Evolutionary conservation across 2,329 filamentous ascomycete genomes (phyloP), one percentile per base, ranked within the genome.

Genomic region (Hypomyces perniciosus): DNA sequence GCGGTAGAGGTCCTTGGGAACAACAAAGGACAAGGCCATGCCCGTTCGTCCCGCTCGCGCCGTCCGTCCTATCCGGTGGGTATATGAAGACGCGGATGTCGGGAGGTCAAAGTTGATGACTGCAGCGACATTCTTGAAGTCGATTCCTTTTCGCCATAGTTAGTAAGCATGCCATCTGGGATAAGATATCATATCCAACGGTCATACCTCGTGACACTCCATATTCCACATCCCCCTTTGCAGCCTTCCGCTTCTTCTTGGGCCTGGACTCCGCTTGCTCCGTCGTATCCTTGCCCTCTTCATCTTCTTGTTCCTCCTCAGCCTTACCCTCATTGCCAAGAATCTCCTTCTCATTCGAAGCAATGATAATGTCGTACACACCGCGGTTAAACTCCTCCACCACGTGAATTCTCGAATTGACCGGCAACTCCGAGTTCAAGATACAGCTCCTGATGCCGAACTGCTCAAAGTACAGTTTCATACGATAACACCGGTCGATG

Each of bases 51-150:
- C 92, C 2, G 91, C 93, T 54, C 93, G 83, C 1, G 90, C 93
- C 5, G 93, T 99, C 31, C 93, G 84, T 31, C 93, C 93, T 61
- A 99, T 95, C 48, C 93, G 85, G 70, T 99, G 93, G n/a, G 88
- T 95, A 69, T 99, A 99, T 7, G 90, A 95, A 65, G 90, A 95
- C 35, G 90, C 86, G 7, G 85, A 86, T 12, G 84, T 82, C 1
- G 93, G 93, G 12, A 99, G 84, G 68, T 99, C 93, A 67, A 99
- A 99, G 72, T 99, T 99, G 65, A 99, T 83, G 27, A 99, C 91
- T 56, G 88, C 90, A 3, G 90, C 84, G 49, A 99, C 91, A 63
- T 96, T 92, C 62, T 93, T 86, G 74, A 99, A 99, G 69, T 99
- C 93, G 60, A 99, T 95, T 37, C 68, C 65, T 68, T 30, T 31